Conservation (phyloP, 2,329 filamentous ascomycete genomes). For the Fusarium metavorans region DNA sequence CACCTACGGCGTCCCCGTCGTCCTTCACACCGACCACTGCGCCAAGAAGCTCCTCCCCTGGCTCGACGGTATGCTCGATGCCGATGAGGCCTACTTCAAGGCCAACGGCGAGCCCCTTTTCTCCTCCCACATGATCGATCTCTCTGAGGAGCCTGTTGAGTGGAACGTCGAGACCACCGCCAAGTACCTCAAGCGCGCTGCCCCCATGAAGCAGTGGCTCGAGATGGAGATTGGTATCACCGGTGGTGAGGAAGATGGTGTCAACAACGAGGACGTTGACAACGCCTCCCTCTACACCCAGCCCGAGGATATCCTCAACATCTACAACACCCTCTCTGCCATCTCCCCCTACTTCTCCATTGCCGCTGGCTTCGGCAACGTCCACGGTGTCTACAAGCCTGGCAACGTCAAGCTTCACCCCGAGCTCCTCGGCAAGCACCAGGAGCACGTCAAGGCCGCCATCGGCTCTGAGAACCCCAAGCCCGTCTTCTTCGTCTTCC, state of each 20-base stretch:
- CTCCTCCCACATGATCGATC: slow-evolving; percentile 98
- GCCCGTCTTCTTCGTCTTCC: slow-evolving; percentile 99
- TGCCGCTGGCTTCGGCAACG: slow-evolving; percentile 97
- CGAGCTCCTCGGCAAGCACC: slow-evolving; percentile 96
- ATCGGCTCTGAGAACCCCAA: slow-evolving; percentile 79
- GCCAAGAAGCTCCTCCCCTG: slow-evolving; percentile 99
- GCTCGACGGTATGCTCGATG: slow-evolving; percentile 95
- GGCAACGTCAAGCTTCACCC: slow-evolving; percentile 98
- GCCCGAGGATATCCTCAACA: slow-evolving; percentile 93
- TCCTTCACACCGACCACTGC: slow-evolving; percentile 98
- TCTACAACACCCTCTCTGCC: slow-evolving; percentile 85
- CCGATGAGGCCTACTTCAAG: slow-evolving; percentile 97
- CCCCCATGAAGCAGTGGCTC: slow-evolving; percentile 98
- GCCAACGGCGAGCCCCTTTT: slow-evolving; percentile 91
- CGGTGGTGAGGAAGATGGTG: slow-evolving; percentile 96
- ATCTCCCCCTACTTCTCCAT: slow-evolving; percentile 98
- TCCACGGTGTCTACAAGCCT: slow-evolving; percentile 99
- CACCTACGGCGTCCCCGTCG: slow-evolving; percentile 87
- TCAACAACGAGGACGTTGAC: slow-evolving; percentile 98
- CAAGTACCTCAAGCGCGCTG: slow-evolving; percentile 92
- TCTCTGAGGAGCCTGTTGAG: slow-evolving; percentile 90
- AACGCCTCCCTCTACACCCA: slow-evolving; percentile 98
- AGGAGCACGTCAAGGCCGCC: slow-evolving; percentile 88
- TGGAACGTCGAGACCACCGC: slow-evolving; percentile 94
- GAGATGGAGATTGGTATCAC: slow-evolving; percentile 95